Percentiles rank a stretch among this genome's conserved stretches.
Conservation (phyloP, 768 basidiomycete genomes). For the Multifurca ochricompacta region DNA sequence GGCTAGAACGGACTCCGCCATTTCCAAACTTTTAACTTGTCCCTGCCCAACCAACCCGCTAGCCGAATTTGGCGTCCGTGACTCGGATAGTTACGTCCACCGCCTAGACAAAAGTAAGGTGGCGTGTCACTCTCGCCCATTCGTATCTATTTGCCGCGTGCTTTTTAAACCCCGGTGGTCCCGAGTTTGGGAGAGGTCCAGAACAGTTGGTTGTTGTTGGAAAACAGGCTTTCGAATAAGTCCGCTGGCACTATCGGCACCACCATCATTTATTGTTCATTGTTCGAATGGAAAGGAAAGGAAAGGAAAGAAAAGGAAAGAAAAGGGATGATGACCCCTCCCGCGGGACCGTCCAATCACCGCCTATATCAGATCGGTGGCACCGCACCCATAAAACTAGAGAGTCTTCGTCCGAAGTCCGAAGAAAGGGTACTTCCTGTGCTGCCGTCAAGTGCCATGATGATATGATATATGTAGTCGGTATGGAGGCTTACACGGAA, state of each 20-base stretch:
- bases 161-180: slow-evolving; percentile 14
- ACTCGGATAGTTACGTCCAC: slow-evolving; percentile 19
- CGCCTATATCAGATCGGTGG: slow-evolving; percentile 19
- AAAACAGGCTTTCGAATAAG: slow-evolving; percentile 14
- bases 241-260: slow-evolving; percentile 12
- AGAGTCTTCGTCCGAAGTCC: too few relatives aligned
- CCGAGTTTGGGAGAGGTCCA: slow-evolving; percentile 11
- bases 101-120: slow-evolving; percentile 16
- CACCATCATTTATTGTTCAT: slow-evolving; percentile 12
- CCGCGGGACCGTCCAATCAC: slow-evolving; percentile 19
- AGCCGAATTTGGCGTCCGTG: slow-evolving; percentile 17
- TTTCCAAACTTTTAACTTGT: slow-evolving; percentile 15
- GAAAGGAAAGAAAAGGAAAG: too few relatives aligned
- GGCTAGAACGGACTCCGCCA: slow-evolving; percentile 16
- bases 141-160: slow-evolving; percentile 1
- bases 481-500: slow-evolving; percentile 2
- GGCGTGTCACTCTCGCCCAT: slow-evolving; percentile 9
- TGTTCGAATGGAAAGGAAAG: slow-evolving; percentile 9
- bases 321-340: slow-evolving; percentile 2
- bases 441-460: slow-evolving; percentile 17
- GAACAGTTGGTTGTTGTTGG: slow-evolving; percentile 3
- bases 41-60: slow-evolving; percentile 13
- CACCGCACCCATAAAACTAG: slow-evolving; percentile 17
- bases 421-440: slow-evolving; percentile 14
- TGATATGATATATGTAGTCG: slow-evolving; percentile 7